Base-by-base conservation (phyloP, 306 rosid species). In the Bauhinia variegata region DNA sequence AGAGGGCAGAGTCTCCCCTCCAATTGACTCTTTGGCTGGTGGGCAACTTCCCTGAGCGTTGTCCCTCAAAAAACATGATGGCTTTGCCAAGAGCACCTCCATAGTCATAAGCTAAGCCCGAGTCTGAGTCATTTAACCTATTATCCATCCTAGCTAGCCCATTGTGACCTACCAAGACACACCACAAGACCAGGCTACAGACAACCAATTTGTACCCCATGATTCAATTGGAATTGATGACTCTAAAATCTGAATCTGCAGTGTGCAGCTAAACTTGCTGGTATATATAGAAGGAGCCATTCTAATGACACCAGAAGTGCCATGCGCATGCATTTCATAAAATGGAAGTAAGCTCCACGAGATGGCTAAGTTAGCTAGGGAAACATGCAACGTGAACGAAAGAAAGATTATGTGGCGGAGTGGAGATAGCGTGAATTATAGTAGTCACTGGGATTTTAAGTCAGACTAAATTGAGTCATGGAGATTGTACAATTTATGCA, bases 21-120 rank as follows among this genome's bases (percentile, higher is more conserved):
- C 96, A 92, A 6, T 63, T 75, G 1, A 84, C 86, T 72, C 91
- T 84, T 46, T 86, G 98, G 43, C 1, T 49, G 3, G 69, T 1
- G 0, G 91, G 88, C 71, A 92, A 75, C 64, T 87, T 87, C 51
- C 95, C 96, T 0, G 96, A 92, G 31, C 95, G 88, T 65, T 89
- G 98, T 37, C 96, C 96, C 76, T 89, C 89, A 31, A 92, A 84
- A 84, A 92, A 92, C 75, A 89, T 49, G 38, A 89, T 80, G 43
- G 91, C 85, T 57, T 92, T 87, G 74, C 31, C 79, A 54, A 92
- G 84, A 11, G 92, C 96, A 56, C 87, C 96, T 37, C 59, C 75
- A 50, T 79, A 79, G 64, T 80, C 82, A 61, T 68, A 42, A 37
- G 63, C 54, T 23, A 23, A 23, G 28, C 28, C 28, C 28, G 28